Percentiles rank a stretch among this genome's conserved stretches.
These are phyloP conservation scores for Incumbomyces lentus DNA, from an alignment of 2,329 filamentous ascomycete genomes.

Conservation along the genomic window DNA sequence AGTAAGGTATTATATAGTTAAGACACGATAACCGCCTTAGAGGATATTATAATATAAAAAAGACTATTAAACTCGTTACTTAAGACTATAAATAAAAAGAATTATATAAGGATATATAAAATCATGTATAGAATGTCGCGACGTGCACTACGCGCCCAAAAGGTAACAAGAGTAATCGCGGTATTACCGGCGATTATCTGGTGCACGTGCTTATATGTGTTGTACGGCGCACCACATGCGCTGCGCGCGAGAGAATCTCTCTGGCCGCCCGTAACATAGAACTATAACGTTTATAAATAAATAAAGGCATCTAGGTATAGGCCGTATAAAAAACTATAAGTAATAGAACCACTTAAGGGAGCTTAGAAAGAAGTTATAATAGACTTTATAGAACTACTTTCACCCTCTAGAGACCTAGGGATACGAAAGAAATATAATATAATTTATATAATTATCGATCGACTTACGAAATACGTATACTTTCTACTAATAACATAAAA, in stretches of 20 bases:
- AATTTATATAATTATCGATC: conserved; percentile 9
- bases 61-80: conserved; percentile 10
- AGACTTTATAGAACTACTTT: conserved; percentile 7
- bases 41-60: conserved; percentile 6
- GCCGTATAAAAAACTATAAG: conserved; percentile 7
- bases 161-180: too few species aligned
- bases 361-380: conserved; percentile 3
- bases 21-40: conserved; percentile 2
- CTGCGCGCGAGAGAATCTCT: too few species aligned
- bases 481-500: conserved; percentile 6
- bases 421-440: conserved; percentile 5
- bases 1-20: conserved; percentile 5
- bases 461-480: conserved; percentile 4
- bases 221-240: too few species aligned
- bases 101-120: conserved; percentile 6
- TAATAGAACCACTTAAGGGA: conserved; percentile 11
- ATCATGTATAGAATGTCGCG: conserved; percentile 9
- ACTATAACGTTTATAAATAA: conserved; percentile 9
- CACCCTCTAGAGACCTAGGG: too few species aligned
- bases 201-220: too few species aligned
- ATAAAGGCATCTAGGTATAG: conserved; percentile 10
- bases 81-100: conserved; percentile 8
- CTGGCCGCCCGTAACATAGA: too few species aligned
- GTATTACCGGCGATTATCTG: too few species aligned
- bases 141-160: too few species aligned